A percentile compares a stretch with the other conserved stretches of the same genome.
phyloP scores from a whole-genome alignment of 2,329 filamentous ascomycete genomes.

The Penicillium sp. region DNA sequence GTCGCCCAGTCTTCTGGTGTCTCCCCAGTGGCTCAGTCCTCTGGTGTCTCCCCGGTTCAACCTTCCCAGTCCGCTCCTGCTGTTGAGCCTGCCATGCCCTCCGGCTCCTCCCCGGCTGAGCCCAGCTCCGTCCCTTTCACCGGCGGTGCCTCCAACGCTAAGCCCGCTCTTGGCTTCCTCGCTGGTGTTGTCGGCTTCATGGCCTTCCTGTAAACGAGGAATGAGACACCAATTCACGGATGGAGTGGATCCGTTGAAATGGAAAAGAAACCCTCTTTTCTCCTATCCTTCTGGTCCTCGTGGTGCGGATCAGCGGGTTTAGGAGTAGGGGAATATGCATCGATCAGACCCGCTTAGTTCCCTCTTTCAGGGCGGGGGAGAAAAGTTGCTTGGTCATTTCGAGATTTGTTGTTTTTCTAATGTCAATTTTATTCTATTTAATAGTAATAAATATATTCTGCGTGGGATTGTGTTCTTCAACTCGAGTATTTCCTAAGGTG shows the following conservation, averaged over 20 bases:
- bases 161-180: slow-evolving; percentile 35
- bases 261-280: slow-evolving; percentile 1
- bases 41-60: too few species aligned
- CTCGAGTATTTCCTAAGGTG: too few species aligned
- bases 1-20: too few species aligned
- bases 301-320: slow-evolving; percentile 18
- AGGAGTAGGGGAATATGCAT: slow-evolving; percentile 6
- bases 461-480: slow-evolving; percentile 2
- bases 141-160: slow-evolving; percentile 33
- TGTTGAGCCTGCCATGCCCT: slow-evolving; percentile 9
- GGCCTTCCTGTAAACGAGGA: slow-evolving; percentile 34
- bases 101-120: slow-evolving; percentile 4
- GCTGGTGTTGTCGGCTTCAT: slow-evolving; percentile 36
- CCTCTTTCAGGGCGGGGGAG: slow-evolving; percentile 4
- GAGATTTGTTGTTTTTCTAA: slow-evolving; percentile 15
- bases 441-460: slow-evolving; percentile 21
- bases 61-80: slow-evolving; percentile 3
- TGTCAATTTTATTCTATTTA: slow-evolving; percentile 14
- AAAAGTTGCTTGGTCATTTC: slow-evolving; percentile 22
- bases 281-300: slow-evolving; percentile 10
- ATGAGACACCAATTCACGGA: slow-evolving; percentile 2
- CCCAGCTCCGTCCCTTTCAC: slow-evolving; percentile 20
- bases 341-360: slow-evolving; percentile 13
- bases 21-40: too few species aligned
- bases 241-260: neutral